Base-by-base conservation (phyloP, 352 stramenopile genomes). In the Phytophthora macrochlamydospora region DNA sequence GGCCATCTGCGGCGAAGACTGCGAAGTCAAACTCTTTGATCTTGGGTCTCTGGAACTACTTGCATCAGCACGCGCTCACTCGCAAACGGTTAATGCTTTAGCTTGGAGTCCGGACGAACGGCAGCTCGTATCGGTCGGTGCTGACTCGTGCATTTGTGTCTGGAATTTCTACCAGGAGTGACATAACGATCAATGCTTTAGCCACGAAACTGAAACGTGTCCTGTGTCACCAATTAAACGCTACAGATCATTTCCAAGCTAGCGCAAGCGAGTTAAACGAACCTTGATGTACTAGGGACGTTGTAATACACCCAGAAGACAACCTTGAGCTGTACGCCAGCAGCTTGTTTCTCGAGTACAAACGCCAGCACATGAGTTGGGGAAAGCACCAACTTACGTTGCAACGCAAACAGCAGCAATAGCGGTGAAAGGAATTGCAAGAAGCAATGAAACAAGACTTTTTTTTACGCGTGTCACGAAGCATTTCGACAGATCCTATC, bases 41-140 rank as follows among this genome's bases (percentile, higher is more conserved):
- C 63, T 92, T 56, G 46, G 57, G 11, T 75, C 67, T 28, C 58
- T 46, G 0, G 43, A 65, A 48, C 71, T 93, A 0, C 65, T 97
- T 6, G 69, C 88, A 3, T 57, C 61, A 18, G 76, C 76, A 4
- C 61, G 79, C 37, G 87, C 83, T 9, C 92, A 97, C 73, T 92
- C 83, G 4, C 81, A 87, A 30, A 69, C 75, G 12, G 78, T 97
- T 43, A 88, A 89, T 33, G 77, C 73, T 33, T 11, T 98, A 3
- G 67, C 80, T 29, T 98, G 93, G 93, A 97, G 85, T 54, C 85
- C 85, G 0, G 92, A 98, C 55, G 91, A 98, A 70, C 79, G 87
- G n/a, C 92, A 98, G 73, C 69, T 98, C 38, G 90, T 98, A 7
- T 92, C 88, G 4, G 91, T 96, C 18, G 91, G 87, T n/a, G 67